A percentile compares a stretch with the other conserved stretches of the same genome.
Evolutionary conservation across 768 basidiomycete genomes (phyloP).

Genomic region (Cystobasidium onofrii): DNA sequence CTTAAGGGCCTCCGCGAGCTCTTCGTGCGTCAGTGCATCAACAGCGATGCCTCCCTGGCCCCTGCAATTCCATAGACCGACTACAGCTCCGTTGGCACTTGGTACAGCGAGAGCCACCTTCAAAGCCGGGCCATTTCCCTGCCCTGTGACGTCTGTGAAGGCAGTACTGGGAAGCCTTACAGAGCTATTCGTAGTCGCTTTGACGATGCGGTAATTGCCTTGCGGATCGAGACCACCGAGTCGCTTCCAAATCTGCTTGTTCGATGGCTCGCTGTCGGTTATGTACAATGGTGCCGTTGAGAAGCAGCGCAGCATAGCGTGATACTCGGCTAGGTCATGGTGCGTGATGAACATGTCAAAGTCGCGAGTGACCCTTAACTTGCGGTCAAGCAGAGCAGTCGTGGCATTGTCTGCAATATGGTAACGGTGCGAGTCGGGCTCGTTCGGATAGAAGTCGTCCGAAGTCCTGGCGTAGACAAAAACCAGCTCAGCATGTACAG

Average conservation of each 20-base stretch:
- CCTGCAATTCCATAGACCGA: conserved; percentile 38
- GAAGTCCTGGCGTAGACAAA: background rate
- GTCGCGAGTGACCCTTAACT: conserved; percentile 30
- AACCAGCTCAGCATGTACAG: background rate
- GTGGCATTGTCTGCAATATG: conserved; percentile 36
- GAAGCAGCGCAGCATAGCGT: conserved; percentile 37
- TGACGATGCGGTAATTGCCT: background rate
- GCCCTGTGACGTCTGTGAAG: conserved; percentile 24
- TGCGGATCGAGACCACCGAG: background rate
- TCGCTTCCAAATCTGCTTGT: background rate
- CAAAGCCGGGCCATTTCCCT: conserved; percentile 6
- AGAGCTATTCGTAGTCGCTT: background rate
- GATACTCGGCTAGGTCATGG: conserved; percentile 29
- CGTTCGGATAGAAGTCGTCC: conserved; percentile 41
- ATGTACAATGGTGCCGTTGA: conserved; percentile 32
- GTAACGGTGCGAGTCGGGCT: conserved; percentile 36
- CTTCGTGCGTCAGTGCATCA: conserved; percentile 19
- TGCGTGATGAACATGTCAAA: conserved; percentile 39
- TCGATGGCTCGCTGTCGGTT: conserved; percentile 22
- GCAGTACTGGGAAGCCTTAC: background rate
- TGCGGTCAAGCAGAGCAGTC: conserved; percentile 15
- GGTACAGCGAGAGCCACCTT: conserved; percentile 29
- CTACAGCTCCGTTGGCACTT: conserved; percentile 16
- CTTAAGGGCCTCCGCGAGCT: conserved; percentile 31
- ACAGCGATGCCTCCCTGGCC: background rate